Evolutionary conservation across 768 basidiomycete species (phyloP), one percentile per base, ranked within the genome.

Genomic region (Cystoderma amianthinum): DNA sequence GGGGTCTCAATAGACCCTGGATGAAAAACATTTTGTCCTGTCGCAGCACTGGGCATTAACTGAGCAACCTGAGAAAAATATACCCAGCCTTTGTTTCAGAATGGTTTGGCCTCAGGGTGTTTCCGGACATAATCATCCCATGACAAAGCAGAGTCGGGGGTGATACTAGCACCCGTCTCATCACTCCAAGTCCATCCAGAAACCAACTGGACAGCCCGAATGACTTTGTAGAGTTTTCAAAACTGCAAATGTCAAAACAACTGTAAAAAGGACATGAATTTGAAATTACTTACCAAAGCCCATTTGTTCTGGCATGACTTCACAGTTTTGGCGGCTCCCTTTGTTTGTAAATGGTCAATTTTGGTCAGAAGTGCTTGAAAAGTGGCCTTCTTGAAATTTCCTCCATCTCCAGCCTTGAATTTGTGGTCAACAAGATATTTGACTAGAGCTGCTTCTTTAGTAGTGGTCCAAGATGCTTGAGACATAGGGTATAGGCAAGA

Each of bases 381-480:
- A 4, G 42, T 56, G 2, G 44, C 13, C 4, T 21, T 36, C 39
- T 53, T 56, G 42, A 54, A 57, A 32, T 45, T 56, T 1, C 44
- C 44, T 18, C 55, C 47, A 43, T 59, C 52, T 0, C 57, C 54
- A 16, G 54, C 56, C 28, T 50, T 50, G 6, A 54, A 44, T 32
- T 42, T 46, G 44, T 57, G 33, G 3, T 53, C 52, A 16, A 47
- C 19, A 15, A 58, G 43, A 38, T 42, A 55, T 23, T 51, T 22
- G 2, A 55, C 28, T 2, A 59, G 15, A 5, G 36, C 39, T 18
- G 21, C 21, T 34, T 53, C 51, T 23, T 59, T 55, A 10, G 38
- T 35, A 24, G 34, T 3, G 16, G 18, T 50, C 52, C 50, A 55
- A 7, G n/a, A 7, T 7, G 25, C 25, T n/a, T n/a, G n/a, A n/a